A percentile compares a stretch with the other conserved stretches of the same genome.
phyloP scores from a whole-genome alignment of 1,284 basidiomycete species.

The Testicularia cyperi region DNA sequence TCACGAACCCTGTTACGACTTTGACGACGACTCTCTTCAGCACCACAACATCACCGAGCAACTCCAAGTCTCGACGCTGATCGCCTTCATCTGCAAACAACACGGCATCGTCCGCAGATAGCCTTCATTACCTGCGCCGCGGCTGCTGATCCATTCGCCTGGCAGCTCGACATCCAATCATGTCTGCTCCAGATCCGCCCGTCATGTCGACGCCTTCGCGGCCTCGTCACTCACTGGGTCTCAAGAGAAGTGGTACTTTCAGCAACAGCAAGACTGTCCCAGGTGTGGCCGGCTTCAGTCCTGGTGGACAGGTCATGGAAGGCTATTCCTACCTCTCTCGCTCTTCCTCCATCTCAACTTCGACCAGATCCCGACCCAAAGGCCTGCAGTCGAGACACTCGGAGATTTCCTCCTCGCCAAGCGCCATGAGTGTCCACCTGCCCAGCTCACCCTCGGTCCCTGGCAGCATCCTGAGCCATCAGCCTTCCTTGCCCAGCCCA shows the following conservation, averaged over 20 bases:
- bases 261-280: slow-evolving; percentile 1
- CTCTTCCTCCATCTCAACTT: slow-evolving; percentile 45
- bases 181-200: slow-evolving; percentile 14
- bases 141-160: no score
- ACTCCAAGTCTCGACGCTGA: no score
- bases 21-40: not conserved
- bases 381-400: slow-evolving; percentile 22
- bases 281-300: slow-evolving; percentile 46
- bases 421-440: slow-evolving; percentile 1
- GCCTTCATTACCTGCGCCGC: no score
- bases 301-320: slow-evolving; percentile 44
- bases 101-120: no score
- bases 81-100: no score
- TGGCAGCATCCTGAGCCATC: no score
- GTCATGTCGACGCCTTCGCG: slow-evolving; percentile 37
- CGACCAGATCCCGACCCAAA: slow-evolving; percentile 41
- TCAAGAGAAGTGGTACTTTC: slow-evolving; percentile 17
- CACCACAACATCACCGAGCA: no score
- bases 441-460: slow-evolving; percentile 16
- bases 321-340: slow-evolving; percentile 52
- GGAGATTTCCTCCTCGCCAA: slow-evolving; percentile 5
- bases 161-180: no score
- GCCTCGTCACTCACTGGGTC: slow-evolving; percentile 18
- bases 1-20: not conserved
- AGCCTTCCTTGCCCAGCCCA: no score